These are phyloP conservation scores for Tetrahymena elliotti DNA, from an alignment of 73 alveolate species.

Conservation along the genomic window DNA sequence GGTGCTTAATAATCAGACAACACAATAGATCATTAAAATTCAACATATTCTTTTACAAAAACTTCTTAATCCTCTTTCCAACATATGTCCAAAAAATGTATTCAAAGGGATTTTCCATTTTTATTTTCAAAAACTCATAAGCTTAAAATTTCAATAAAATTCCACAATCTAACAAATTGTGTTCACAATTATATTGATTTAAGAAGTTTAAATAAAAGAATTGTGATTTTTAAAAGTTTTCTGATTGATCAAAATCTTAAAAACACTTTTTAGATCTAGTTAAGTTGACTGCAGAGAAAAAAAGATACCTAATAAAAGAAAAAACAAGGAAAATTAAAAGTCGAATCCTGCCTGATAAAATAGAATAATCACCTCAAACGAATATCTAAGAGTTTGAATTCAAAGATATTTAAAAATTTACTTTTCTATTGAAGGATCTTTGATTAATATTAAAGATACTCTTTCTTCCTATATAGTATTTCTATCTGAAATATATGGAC, in stretches of 20 bases:
- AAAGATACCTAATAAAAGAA: neutral
- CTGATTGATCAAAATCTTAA: neutral
- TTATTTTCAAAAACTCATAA: no score
- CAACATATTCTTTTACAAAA: no score
- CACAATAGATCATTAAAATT: no score
- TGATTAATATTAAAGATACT: neutral
- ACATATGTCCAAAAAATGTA: no score
- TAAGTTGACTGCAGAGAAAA: neutral
- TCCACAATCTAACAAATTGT: no score
- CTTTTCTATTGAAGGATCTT: no score
- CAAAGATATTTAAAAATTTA: neutral
- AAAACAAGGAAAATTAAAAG: neutral
- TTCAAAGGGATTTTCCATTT: no score
- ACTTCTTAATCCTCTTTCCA: no score
- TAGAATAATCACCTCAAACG: neutral
- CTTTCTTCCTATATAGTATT: neutral
- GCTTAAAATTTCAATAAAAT: no score
- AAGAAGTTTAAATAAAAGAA: neutral
- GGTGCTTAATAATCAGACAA: no score
- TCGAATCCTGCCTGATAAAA: neutral
- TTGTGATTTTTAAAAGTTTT: neutral
- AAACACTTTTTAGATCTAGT: neutral
- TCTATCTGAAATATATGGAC: neutral
- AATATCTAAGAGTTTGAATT: neutral
- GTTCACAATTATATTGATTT: neutral